A percentile compares a stretch with the other conserved stretches of the same genome.
phyloP scores from a whole-genome alignment of 2,329 filamentous ascomycete genomes.

The Endoconidiophora polonica region DNA sequence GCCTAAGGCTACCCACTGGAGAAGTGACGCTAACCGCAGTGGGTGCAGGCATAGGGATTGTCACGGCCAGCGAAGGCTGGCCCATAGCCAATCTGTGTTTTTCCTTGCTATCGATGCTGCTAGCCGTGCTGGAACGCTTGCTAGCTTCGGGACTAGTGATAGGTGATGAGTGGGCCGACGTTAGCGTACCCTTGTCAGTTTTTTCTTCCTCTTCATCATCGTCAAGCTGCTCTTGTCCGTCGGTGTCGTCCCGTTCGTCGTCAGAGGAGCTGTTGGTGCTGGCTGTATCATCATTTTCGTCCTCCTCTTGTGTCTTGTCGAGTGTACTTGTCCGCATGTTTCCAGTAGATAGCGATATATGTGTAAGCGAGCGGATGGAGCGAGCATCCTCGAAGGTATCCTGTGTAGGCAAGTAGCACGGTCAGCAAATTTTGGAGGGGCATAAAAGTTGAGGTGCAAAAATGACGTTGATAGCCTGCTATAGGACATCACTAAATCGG shows the following conservation, averaged over 20 bases:
- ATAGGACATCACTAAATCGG: no score
- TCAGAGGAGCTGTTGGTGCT: conserved; percentile 2
- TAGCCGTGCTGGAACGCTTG: conserved; percentile 12
- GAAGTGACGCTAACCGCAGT: conserved; percentile 11
- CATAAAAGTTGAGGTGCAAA: no score
- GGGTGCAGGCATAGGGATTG: conserved; percentile 12
- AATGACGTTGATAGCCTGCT: no score
- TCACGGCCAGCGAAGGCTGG: conserved; percentile 8
- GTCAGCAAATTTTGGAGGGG: no score
- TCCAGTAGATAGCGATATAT: conserved; percentile 16
- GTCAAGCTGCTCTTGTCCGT: not conserved
- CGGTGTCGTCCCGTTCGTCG: conserved; percentile 7
- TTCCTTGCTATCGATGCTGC: conserved; percentile 12
- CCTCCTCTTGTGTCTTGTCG: conserved; percentile 16
- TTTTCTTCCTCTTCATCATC: conserved; percentile 12
- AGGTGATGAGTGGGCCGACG: conserved; percentile 10
- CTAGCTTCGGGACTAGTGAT: conserved; percentile 10
- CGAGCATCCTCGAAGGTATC: conserved; percentile 72
- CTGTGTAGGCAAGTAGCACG: conserved; percentile 25
- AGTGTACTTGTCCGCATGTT: conserved; percentile 3
- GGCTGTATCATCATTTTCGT: conserved; percentile 15
- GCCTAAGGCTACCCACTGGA: conserved; percentile 9
- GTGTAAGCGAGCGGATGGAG: conserved; percentile 46
- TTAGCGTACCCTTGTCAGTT: conserved; percentile 11
- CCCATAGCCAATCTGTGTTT: conserved; percentile 11